Conservation (phyloP, 2,329 filamentous ascomycete genomes). For the Diaporthe destruens region DNA sequence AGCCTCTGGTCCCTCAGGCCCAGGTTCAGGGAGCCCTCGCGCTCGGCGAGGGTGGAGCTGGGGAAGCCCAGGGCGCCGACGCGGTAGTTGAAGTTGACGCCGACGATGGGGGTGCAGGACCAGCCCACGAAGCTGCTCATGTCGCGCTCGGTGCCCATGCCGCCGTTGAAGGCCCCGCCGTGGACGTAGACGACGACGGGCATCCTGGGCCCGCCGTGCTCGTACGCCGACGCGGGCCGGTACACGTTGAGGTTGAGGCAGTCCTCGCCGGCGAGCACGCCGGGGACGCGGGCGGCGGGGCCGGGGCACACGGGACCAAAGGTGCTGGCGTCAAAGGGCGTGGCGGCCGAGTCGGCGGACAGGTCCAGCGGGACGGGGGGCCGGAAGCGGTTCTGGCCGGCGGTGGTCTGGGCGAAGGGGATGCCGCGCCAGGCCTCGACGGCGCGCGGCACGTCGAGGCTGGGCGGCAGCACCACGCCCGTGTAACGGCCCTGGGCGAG, state of each 20-base stretch:
- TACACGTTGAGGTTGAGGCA: constrained; percentile 67
- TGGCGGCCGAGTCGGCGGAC: constrained; percentile 34
- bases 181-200: constrained; percentile 73
- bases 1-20: constrained; percentile 73
- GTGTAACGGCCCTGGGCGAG: constrained; percentile 57
- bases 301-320: constrained; percentile 56
- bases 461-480: constrained; percentile 51
- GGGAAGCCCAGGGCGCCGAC: constrained; percentile 79
- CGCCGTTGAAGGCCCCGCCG: constrained; percentile 72
- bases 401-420: constrained; percentile 60
- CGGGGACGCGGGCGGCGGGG: constrained; percentile 48
- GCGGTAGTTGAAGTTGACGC: constrained; percentile 72
- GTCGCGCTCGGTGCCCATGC: constrained; percentile 66
- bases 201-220: constrained; percentile 44
- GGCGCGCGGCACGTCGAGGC: constrained; percentile 52
- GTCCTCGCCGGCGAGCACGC: constrained; percentile 57
- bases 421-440: constrained; percentile 64
- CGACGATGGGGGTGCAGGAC: constrained; percentile 65
- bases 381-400: constrained; percentile 60
- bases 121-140: constrained; percentile 72
- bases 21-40: constrained; percentile 71
- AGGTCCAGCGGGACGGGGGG: constrained; percentile 53
- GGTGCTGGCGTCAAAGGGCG: constrained; percentile 50
- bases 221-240: constrained; percentile 50
- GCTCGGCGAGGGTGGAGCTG: constrained; percentile 64